A percentile compares a stretch with the other conserved stretches of the same genome.
Conservation (phyloP, 1,284 basidiomycete genomes). For the Cutaneotrichosporon spelunceum region DNA sequence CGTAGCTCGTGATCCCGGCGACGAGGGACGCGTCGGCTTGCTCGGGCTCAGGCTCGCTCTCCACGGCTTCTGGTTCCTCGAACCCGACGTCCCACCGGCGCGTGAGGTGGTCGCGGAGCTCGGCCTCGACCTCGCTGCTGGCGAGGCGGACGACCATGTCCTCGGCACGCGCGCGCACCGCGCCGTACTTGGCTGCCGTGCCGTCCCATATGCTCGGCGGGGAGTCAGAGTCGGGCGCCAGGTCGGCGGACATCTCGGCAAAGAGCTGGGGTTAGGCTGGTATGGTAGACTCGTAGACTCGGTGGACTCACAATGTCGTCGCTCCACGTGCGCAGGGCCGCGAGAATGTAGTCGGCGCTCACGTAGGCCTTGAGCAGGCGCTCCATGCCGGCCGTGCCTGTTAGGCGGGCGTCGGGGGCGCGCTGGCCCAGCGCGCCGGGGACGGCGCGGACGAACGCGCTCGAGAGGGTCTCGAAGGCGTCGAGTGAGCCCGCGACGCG, state of each 20-base stretch:
- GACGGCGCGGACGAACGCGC: constrained; percentile 79
- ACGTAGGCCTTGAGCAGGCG: constrained; percentile 76
- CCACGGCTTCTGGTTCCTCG: constrained; percentile 2
- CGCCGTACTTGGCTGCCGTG: constrained; percentile 62
- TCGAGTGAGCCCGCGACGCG: constrained; percentile 81
- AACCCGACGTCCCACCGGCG: constrained; percentile 32
- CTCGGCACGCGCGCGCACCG: constrained; percentile 67
- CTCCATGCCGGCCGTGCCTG: constrained; percentile 72
- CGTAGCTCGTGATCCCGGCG: constrained; percentile 66
- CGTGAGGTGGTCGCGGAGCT: constrained; percentile 67
- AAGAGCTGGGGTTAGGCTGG: constrained; percentile 64
- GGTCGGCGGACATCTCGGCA: constrained; percentile 77
- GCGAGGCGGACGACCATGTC: constrained; percentile 79
- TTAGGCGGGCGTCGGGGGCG: constrained; percentile 50
- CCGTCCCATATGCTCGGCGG: constrained; percentile 62
- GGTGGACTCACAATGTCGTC: constrained; percentile 69
- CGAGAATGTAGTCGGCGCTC: constrained; percentile 68
- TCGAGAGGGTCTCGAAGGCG: constrained; percentile 87
- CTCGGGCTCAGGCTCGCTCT: background rate
- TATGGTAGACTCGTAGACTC: no score
- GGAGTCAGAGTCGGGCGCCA: constrained; percentile 48
- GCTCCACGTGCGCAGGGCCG: constrained; percentile 70
- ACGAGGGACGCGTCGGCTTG: constrained; percentile 62
- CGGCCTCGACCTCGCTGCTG: constrained; percentile 69
- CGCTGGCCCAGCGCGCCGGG: constrained; percentile 67